These are phyloP conservation scores for Penicillium sp. DNA, from an alignment of 2,329 filamentous ascomycete genomes.

Conservation along the genomic window DNA sequence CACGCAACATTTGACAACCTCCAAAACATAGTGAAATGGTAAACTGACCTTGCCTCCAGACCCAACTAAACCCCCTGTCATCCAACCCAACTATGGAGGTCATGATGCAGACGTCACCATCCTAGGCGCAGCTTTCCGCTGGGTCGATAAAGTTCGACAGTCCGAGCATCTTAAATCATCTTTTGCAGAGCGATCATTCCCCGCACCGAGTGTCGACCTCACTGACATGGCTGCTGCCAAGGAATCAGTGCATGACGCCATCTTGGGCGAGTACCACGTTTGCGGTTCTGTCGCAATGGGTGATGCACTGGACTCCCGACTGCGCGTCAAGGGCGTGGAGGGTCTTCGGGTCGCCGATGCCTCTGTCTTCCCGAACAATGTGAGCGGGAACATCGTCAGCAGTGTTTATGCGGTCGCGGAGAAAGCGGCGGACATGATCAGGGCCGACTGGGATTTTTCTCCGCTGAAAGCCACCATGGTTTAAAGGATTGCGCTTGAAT, in stretches of 20 bases:
- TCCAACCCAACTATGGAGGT: conserved; percentile 28
- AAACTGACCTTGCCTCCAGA: conserved; percentile 15
- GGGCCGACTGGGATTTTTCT: conserved; percentile 31
- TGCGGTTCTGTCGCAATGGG: conserved; percentile 41
- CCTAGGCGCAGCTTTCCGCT: conserved; percentile 28
- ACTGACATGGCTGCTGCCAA: conserved; percentile 23
- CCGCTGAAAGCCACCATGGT: conserved; percentile 14
- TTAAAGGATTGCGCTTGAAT: background rate
- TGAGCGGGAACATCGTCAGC: conserved; percentile 38
- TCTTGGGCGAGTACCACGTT: conserved; percentile 28
- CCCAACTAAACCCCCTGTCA: conserved; percentile 23
- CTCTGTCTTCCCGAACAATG: conserved; percentile 38
- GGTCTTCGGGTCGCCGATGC: conserved; percentile 39
- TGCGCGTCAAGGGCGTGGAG: conserved; percentile 38
- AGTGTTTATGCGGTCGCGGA: conserved; percentile 44
- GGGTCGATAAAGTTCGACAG: conserved; percentile 23
- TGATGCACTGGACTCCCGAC: conserved; percentile 36
- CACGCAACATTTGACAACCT: background rate
- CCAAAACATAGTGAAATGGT: background rate
- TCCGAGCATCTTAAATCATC: conserved; percentile 19
- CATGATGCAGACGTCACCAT: conserved; percentile 28
- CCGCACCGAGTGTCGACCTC: conserved; percentile 22
- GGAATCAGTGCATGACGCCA: conserved; percentile 22
- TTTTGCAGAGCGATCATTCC: conserved; percentile 17
- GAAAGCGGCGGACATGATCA: conserved; percentile 44